Evolutionary conservation across 768 basidiomycete species (phyloP).

Genomic region (Tylopilus sp.): DNA sequence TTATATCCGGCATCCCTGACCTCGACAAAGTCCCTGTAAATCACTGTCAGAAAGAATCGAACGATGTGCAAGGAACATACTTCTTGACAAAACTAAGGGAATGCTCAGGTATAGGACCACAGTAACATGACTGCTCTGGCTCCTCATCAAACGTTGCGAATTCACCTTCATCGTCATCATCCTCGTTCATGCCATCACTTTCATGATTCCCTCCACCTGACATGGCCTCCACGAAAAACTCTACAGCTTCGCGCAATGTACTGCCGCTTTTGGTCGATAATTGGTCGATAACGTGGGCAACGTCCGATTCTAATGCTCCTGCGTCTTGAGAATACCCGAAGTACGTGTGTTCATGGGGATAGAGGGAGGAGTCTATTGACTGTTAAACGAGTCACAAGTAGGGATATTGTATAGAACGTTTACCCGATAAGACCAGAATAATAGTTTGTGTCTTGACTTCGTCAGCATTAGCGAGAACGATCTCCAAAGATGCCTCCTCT

Average conservation of each 20-base stretch:
- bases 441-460: constrained; percentile 16
- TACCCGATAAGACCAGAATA: constrained; percentile 51
- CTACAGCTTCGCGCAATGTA: constrained; percentile 44
- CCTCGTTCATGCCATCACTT: constrained; percentile 34
- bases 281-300: constrained; percentile 43
- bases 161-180: constrained; percentile 33
- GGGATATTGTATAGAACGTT: constrained; percentile 4
- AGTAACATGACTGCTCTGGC: not conserved
- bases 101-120: not conserved
- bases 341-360: constrained; percentile 55
- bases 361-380: constrained; percentile 61
- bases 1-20: constrained; percentile 54
- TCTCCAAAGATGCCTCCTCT: constrained; percentile 63
- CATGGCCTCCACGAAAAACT: constrained; percentile 36
- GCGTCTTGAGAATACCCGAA: constrained; percentile 53
- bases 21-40: constrained; percentile 54
- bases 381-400: not conserved
- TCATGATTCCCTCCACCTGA: constrained; percentile 34
- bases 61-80: not conserved
- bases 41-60: not conserved
- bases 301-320: constrained; percentile 34
- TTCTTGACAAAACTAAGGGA: constrained; percentile 4
- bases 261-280: constrained; percentile 41
- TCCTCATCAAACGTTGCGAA: constrained; percentile 17
- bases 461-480: constrained; percentile 32